Evolutionary conservation across 228 moss, liverwort and hornwort species (phyloP).

Genomic region (Sphagnum fallax): DNA sequence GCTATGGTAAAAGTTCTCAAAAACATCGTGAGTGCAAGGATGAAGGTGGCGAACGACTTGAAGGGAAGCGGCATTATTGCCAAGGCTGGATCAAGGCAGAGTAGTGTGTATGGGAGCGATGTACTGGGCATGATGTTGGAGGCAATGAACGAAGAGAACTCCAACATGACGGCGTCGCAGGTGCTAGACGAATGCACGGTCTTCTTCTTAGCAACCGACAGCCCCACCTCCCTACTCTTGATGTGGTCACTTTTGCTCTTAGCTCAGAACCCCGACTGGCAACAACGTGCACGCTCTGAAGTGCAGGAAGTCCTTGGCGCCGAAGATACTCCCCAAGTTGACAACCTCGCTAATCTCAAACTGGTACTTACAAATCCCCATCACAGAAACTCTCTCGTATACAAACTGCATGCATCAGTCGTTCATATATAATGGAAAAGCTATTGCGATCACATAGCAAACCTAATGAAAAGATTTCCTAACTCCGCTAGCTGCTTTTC

Average conservation of each 20-base stretch:
- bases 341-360: constrained; percentile 28
- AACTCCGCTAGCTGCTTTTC: too few species aligned
- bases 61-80: neutral
- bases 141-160: neutral
- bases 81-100: neutral
- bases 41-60: neutral
- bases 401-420: neutral
- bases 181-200: constrained; percentile 26
- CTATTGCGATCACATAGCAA: too few species aligned
- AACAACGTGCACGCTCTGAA: constrained; percentile 32
- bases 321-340: constrained; percentile 3
- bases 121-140: constrained; percentile 5
- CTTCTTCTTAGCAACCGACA: constrained; percentile 23
- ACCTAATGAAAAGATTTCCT: too few species aligned
- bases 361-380: constrained; percentile 8
- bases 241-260: constrained; percentile 18
- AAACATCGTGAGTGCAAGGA: neutral
- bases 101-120: constrained; percentile 1
- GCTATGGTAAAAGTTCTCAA: neutral
- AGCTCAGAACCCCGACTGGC: constrained; percentile 30
- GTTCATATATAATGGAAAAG: too few species aligned
- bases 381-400: neutral
- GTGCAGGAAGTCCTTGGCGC: constrained; percentile 19
- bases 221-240: constrained; percentile 16
- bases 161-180: constrained; percentile 3